These are phyloP conservation scores for Taiozyma sp. DNA, from an alignment of 1,139 yeast genomes.

Conservation along the genomic window DNA sequence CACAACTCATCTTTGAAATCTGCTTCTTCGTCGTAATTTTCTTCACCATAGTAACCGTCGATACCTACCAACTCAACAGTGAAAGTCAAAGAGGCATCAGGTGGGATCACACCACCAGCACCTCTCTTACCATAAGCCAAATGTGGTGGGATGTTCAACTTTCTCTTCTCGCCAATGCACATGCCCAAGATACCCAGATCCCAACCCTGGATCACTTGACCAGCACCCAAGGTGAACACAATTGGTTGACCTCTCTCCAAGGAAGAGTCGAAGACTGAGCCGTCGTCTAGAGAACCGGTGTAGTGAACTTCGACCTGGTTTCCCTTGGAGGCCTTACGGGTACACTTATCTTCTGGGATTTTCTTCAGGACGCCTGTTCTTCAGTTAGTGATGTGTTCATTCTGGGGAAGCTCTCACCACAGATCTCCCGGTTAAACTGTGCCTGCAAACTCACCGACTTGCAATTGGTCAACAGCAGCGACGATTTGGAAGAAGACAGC, in stretches of 20 bases:
- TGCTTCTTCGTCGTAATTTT: not conserved
- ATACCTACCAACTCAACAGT: constrained; percentile 52
- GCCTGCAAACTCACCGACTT: constrained; percentile 15
- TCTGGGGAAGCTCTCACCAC: not conserved
- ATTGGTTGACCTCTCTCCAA: constrained; percentile 59
- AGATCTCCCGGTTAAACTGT: too few relatives aligned
- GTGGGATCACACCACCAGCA: constrained; percentile 72
- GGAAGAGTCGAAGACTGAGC: constrained; percentile 73
- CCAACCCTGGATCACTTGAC: constrained; percentile 84
- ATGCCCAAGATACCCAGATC: constrained; percentile 73
- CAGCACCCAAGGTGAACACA: constrained; percentile 62
- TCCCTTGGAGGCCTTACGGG: constrained; percentile 50
- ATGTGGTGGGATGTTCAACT: constrained; percentile 68
- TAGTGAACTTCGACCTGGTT: constrained; percentile 71
- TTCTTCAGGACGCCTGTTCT: constrained; percentile 34
- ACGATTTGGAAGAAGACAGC: not conserved
- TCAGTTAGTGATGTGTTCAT: not conserved
- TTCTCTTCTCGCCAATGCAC: constrained; percentile 87
- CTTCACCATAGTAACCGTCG: constrained; percentile 26
- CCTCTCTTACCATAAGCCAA: constrained; percentile 76
- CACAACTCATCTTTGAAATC: constrained; percentile 3
- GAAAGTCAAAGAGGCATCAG: constrained; percentile 60
- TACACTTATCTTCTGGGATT: constrained; percentile 47
- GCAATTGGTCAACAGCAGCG: constrained; percentile 18
- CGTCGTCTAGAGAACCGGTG: constrained; percentile 63